Evolutionary conservation across 805 yeast species (phyloP), one percentile per base, ranked within the genome.

Genomic region (Metschnikowia gruessii): DNA sequence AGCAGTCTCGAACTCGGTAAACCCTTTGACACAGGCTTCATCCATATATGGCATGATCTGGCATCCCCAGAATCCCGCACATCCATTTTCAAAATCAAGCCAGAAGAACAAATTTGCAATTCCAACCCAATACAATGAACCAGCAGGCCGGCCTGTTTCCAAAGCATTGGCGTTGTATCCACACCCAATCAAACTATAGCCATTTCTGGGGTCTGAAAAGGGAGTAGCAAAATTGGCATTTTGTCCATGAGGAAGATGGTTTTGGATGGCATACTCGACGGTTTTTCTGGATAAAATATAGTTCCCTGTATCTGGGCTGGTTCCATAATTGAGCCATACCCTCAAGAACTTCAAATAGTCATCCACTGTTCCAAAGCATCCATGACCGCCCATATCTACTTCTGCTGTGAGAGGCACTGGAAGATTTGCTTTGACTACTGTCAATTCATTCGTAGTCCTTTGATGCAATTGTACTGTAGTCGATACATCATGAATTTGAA

Each of bases 301-400:
- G 0, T 34, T 47, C 1, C 67, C 65, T 19, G 70, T 65, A 47
- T 70, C 74, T 3, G 73, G 72, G 36, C 74, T 66, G 12, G 54
- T 48, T 10, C 79, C 79, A 37, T 64, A 62, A 47, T 74, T 74
- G 34, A 75, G 58, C 52, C 74, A 61, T 9, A 66, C 57, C 8
- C 75, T 60, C 21, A 72, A 54, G 38, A 70, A 69, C 44, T 62
- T 68, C 48, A 72, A 57, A 45, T 64, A 72, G 53, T 71, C 76
- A 2, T 56, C 61, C 1, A 65, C 66, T 2, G 65, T 63, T 1
- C 72, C 70, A 44, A 62, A 66, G 42, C 69, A 60, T 2, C 76
- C 76, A 44, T 65, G 73, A n/a, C 76, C 76, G 7, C 76, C 76
- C 69, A 70, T 64, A 48, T 71, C 75, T 8, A 68, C 49, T 48